A percentile compares a stretch with the other conserved stretches of the same genome.
Conservation (phyloP, 257 asterid species). For the Osmanthus fragrans region DNA sequence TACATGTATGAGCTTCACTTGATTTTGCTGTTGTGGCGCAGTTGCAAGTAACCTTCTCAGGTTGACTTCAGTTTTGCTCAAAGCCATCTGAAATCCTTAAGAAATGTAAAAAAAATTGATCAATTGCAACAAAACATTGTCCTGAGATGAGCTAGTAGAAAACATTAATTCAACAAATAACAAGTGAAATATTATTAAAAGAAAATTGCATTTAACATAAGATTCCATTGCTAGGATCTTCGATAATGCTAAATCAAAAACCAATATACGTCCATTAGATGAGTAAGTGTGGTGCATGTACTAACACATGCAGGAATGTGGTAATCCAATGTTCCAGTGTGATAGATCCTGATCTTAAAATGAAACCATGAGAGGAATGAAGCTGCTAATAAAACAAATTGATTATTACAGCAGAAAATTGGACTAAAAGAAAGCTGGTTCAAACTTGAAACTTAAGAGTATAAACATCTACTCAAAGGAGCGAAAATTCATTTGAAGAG, state of each 20-base stretch:
- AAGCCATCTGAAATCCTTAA: slow-evolving; percentile 51
- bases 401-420: too few relatives aligned
- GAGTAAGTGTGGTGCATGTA: neutral
- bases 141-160: neutral
- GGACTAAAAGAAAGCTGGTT: neutral
- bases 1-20: slow-evolving; percentile 85
- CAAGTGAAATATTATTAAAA: neutral
- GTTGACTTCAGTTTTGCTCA: slow-evolving; percentile 81
- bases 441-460: neutral
- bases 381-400: too few relatives aligned
- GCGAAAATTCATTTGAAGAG: neutral
- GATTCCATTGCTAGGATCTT: neutral
- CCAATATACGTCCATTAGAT: neutral
- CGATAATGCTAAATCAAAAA: neutral
- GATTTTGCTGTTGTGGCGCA: slow-evolving; percentile 82
- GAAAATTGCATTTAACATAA: neutral
- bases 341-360: too few relatives aligned
- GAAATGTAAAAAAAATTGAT: neutral
- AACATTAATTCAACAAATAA: neutral
- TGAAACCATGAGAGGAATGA: too few relatives aligned
- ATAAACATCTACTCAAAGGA: neutral
- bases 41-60: slow-evolving; percentile 77
- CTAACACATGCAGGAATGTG: too few relatives aligned
- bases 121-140: neutral
- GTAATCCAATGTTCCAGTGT: too few relatives aligned